Base-by-base conservation (phyloP, 1,139 yeast species). In the Candida sp. region DNA sequence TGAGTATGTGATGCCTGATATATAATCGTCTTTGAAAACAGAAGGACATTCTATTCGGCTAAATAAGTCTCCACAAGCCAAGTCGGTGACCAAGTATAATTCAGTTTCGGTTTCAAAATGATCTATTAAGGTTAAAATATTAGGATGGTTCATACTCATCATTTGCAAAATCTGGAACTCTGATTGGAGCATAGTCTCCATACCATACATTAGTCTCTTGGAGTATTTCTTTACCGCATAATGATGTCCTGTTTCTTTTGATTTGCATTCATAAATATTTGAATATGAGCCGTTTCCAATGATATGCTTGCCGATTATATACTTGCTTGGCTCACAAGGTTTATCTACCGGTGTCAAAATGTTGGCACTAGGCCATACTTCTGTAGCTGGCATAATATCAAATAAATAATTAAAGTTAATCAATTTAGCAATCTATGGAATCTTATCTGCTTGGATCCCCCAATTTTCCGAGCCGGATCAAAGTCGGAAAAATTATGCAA, bases 51-150 rank as follows among this genome's bases (percentile, higher is more conserved):
- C 70, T 40, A 87, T 79, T 36, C 81, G 63, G 49, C 80, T 81
- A 57, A 82, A 87, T 41, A 87, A 66, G 55, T 87, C 96, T 21
- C 87, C 87, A 35, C 65, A 63, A 27, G 89, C 87, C 42, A 84
- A 64, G 53, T 83, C 87, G 1, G 90, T 84, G 38, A 85, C 79
- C 42, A 85, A 63, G 45, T 79, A 84, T 33, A 84, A 63, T 49
- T 73, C 70, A 41, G 79, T 21, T 12, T 71, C 68, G 1, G 91
- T 84, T 56, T 85, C 90, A 57, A 85, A 85, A 58, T 78, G 82
- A 60, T 86, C 93, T 11, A 81, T 73, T 43, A 86, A 64, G 32
- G 84, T 82, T 45, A 86, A 64, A 22, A 85, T 74, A 48, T 68
- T 63, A 2, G 61, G 56, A 56, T 83, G 85, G n/a, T 57, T 54